Conservation (phyloP, 345 rosid genomes). For the Citrus reticulata region DNA sequence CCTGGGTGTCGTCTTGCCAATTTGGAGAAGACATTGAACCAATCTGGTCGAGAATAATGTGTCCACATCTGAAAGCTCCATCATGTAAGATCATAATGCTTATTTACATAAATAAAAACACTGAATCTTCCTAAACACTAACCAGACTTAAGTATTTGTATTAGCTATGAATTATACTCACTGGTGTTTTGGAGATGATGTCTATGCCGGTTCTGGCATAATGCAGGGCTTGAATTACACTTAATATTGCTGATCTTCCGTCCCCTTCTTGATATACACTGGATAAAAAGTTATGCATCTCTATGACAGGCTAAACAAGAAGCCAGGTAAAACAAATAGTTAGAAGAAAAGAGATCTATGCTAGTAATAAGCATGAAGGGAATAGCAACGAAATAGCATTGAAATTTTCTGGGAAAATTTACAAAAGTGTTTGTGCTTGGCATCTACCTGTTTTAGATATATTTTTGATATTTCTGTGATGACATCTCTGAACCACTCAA, state of each 20-base stretch:
- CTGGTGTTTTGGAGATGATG: slow-evolving; percentile 41
- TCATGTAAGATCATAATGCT: not conserved
- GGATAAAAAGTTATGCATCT: slow-evolving; percentile 45
- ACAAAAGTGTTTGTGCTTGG: not conserved
- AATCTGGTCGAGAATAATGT: slow-evolving; percentile 48
- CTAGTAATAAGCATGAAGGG: not conserved
- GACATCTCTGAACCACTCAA: slow-evolving; percentile 49
- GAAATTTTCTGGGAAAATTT: not conserved
- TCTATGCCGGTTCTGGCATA: slow-evolving; percentile 37
- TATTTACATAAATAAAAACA: not conserved
- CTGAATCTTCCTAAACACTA: too few relatives aligned
- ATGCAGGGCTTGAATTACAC: slow-evolving; percentile 37
- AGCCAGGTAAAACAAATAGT: not conserved
- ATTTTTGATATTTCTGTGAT: slow-evolving; percentile 28
- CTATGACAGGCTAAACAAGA: slow-evolving; percentile 29
- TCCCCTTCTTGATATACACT: slow-evolving; percentile 44
- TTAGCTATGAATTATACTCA: slow-evolving; percentile 9
- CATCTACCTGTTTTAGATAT: slow-evolving; percentile 31
- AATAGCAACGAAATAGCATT: not conserved
- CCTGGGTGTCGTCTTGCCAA: slow-evolving; percentile 40
- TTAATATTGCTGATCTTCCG: slow-evolving; percentile 40
- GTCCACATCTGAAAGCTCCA: slow-evolving; percentile 36
- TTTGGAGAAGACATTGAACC: slow-evolving; percentile 46
- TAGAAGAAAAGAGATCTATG: too few relatives aligned
- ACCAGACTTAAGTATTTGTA: not conserved